phyloP scores from a whole-genome alignment of 2,329 filamentous ascomycete species.

The Colletotrichum costaricense region DNA sequence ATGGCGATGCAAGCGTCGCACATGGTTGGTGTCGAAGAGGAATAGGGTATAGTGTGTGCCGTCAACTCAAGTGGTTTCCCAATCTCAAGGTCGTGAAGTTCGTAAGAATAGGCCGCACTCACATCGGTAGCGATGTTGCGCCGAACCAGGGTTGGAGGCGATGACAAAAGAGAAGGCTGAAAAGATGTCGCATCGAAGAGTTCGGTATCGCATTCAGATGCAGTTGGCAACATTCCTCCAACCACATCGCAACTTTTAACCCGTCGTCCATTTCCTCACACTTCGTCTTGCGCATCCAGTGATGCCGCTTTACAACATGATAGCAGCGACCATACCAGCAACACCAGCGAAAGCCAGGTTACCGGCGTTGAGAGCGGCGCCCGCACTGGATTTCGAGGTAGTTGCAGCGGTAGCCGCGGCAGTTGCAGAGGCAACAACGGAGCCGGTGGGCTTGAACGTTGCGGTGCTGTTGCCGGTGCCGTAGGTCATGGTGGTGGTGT shows the following conservation, averaged over 20 bases:
- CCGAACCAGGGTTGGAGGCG: constrained; percentile 1
- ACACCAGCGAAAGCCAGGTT: constrained; percentile 61
- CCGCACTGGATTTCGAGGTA: constrained; percentile 42
- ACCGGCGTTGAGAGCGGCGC: constrained; percentile 52
- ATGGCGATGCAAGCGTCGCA: constrained; percentile 30
- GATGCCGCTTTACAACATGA: constrained; percentile 60
- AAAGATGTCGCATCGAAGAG: constrained; percentile 32
- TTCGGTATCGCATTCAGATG: constrained; percentile 9
- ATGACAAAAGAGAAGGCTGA: constrained; percentile 25
- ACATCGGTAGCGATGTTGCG: background rate
- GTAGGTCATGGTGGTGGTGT: constrained; percentile 52
- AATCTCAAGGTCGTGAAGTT: constrained; percentile 24
- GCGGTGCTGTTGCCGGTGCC: constrained; percentile 53
- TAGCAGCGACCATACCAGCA: constrained; percentile 61
- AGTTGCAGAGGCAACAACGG: constrained; percentile 24
- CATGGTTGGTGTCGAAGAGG: constrained; percentile 28
- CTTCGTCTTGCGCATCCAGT: background rate
- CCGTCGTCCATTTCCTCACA: background rate
- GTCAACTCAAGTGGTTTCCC: constrained; percentile 16
- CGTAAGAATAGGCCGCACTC: constrained; percentile 23
- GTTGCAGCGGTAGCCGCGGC: constrained; percentile 39
- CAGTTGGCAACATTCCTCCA: constrained; percentile 7
- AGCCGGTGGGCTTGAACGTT: constrained; percentile 41
- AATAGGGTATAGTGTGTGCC: constrained; percentile 22
- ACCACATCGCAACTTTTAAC: background rate